Base-by-base conservation (phyloP, 768 basidiomycete genomes). In the Suillus ampliporus region DNA sequence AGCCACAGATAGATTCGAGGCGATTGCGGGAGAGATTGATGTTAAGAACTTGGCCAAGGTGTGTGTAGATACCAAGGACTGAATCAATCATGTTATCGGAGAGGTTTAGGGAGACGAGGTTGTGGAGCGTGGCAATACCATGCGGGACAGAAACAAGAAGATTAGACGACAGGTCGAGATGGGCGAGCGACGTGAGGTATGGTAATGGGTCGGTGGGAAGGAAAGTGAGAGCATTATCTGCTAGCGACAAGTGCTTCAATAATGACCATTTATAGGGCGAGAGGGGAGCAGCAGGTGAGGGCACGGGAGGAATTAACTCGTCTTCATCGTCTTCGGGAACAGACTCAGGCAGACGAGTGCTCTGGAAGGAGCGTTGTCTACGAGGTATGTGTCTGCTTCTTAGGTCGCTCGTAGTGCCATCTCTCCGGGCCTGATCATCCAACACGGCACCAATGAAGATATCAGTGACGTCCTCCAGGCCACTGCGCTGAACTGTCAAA, bases 1-100 rank as follows among this genome's bases (percentile, higher is more conserved):
- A 83, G 19, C 97, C 97, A 64, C 94, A 95, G 59, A 99, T 86
- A n/a, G 94, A 95, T 70, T 97, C 94, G 57, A 98, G 86, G 5
- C 97, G 87, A 71, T 99, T 99, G 60, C 83, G 80, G 1, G 92
- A 84, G 19, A 99, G 82, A 75, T 97, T 95, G 68, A 99, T 80
- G 7, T 83, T 80, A 19, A 89, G 80, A 28, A 97, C 82, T 64
- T 89, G 87, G 2, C 92, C 93, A 41, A 98, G 83, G 58, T 88
- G 86, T 41, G 85, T 84, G 71, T 95, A 92, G 62, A 97, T 92
- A 34, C 92, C 91, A 5, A 95, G 85, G 19, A 99, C 90, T 19
- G 96, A 95, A 73, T 97, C 95, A 67, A 99, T 95, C 87, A 99
- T 94, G 79, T 99, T 99, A 76, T 96, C 91, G 17, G 92, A 84